phyloP scores from a whole-genome alignment of 805 yeast species.

The Scheffersomyces amazonensis region DNA sequence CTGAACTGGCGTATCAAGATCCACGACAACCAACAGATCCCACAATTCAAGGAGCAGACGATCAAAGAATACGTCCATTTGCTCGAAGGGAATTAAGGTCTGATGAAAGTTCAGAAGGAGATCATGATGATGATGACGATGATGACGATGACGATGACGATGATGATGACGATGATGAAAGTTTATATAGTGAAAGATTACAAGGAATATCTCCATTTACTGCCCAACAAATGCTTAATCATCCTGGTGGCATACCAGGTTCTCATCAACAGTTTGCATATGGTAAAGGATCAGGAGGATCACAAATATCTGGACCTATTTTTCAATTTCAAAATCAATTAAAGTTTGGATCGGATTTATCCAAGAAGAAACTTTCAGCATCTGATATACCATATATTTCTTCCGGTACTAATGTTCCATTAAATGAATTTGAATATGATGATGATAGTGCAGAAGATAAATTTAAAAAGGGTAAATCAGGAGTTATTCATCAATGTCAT shows the following conservation, averaged over 20 bases:
- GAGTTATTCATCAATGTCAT: conserved; percentile 42
- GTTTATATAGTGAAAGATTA: no score
- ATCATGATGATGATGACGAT: not conserved
- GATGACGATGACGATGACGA: not conserved
- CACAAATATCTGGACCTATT: not conserved
- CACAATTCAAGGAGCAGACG: no score
- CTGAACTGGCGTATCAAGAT: no score
- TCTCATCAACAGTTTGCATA: not conserved
- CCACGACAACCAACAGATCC: no score
- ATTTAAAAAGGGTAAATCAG: conserved; percentile 7
- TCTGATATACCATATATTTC: no score
- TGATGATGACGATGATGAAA: not conserved
- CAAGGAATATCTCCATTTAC: no score
- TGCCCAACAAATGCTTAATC: no score
- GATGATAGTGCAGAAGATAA: conserved; percentile 4
- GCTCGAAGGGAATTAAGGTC: no score
- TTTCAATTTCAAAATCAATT: conserved; percentile 6
- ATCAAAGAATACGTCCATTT: no score
- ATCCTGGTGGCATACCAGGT: not conserved
- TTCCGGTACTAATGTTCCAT: not conserved
- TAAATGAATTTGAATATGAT: not conserved
- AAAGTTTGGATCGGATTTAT: conserved; percentile 1
- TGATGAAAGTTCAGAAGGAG: not conserved
- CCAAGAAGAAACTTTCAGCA: not conserved
- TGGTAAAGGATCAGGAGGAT: not conserved